Conservation (phyloP, 106 monocot genomes). For the Phalaenopsis aphrodite region DNA sequence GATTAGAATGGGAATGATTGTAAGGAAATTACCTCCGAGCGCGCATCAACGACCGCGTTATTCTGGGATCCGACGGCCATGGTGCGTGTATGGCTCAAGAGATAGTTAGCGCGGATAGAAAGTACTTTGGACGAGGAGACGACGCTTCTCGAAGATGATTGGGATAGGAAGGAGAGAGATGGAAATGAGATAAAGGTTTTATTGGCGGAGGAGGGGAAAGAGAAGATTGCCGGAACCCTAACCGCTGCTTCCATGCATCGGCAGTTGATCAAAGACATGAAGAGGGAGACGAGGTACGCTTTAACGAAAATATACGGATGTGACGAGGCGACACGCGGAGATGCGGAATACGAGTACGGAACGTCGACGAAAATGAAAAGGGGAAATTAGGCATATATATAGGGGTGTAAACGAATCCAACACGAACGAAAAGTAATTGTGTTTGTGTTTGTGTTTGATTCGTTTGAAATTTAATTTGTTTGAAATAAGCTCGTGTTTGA, state of each 20-base stretch:
- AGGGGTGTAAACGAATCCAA: no score
- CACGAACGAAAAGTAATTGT: no score
- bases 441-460: no score
- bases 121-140: not conserved
- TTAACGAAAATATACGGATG: not conserved
- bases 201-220: not conserved
- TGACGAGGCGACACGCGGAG: not conserved
- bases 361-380: no score
- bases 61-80: slow-evolving; percentile 11
- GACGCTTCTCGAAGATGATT: not conserved
- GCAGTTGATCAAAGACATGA: not conserved
- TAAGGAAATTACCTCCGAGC: not conserved
- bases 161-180: slow-evolving; percentile 1
- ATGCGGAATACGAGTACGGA: not conserved
- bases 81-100: slow-evolving; percentile 1
- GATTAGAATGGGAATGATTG: not conserved
- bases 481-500: no score
- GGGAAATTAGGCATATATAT: no score
- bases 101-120: slow-evolving; percentile 14
- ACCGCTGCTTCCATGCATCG: slow-evolving; percentile 1
- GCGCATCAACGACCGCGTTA: not conserved
- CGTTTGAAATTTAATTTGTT: no score
- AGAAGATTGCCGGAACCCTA: not conserved
- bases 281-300: not conserved
- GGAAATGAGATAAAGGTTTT: not conserved